phyloP scores from a whole-genome alignment of 768 basidiomycete genomes.

The Mycena filopes region DNA sequence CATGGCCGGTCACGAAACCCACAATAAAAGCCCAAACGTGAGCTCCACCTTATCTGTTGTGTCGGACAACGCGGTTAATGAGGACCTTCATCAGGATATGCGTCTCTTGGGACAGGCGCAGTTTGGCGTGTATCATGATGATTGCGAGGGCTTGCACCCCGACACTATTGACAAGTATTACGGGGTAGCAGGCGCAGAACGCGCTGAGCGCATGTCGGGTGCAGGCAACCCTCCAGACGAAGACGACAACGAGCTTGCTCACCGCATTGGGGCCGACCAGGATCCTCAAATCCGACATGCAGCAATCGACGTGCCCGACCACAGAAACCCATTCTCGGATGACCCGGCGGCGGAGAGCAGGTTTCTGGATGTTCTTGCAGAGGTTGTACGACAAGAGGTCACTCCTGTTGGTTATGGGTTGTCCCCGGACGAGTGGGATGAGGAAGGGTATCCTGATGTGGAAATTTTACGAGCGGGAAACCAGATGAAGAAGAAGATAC shows the following conservation, averaged over 20 bases:
- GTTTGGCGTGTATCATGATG: constrained; percentile 24
- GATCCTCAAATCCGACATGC: constrained; percentile 6
- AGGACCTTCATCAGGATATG: constrained; percentile 33
- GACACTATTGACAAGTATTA: constrained; percentile 32
- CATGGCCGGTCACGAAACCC: no score
- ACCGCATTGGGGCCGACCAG: background rate
- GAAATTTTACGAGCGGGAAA: background rate
- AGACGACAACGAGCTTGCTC: background rate
- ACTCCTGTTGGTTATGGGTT: constrained; percentile 4
- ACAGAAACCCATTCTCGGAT: constrained; percentile 14
- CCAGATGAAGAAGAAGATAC: background rate
- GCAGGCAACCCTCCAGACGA: constrained; percentile 14
- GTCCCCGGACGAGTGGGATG: constrained; percentile 11
- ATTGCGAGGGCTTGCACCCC: constrained; percentile 31
- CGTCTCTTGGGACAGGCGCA: constrained; percentile 27
- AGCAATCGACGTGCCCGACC: constrained; percentile 1
- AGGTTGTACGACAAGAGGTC: background rate
- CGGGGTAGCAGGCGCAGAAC: constrained; percentile 8
- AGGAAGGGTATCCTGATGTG: constrained; percentile 7
- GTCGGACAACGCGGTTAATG: no score
- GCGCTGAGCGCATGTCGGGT: background rate
- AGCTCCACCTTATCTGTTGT: no score
- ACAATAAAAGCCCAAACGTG: no score
- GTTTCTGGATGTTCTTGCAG: background rate
- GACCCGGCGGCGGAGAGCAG: background rate